These are phyloP conservation scores for Orbilia brochopaga DNA, from an alignment of 2,329 filamentous ascomycete species.

Conservation along the genomic window DNA sequence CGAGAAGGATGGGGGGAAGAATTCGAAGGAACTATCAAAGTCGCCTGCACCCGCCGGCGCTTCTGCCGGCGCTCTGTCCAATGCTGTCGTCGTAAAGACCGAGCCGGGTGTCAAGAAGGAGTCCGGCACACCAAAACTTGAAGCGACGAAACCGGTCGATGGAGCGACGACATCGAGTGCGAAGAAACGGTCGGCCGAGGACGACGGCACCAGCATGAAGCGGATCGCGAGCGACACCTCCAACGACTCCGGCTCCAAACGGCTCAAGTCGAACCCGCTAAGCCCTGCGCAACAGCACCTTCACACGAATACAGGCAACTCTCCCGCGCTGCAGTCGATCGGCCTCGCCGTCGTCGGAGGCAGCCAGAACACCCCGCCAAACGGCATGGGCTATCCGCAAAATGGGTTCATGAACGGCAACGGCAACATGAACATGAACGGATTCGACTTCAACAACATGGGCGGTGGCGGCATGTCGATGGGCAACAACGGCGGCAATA, in stretches of 20 bases:
- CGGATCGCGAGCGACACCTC: conserved; percentile 52
- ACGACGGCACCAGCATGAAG: conserved; percentile 63
- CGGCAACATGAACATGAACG: conserved; percentile 50
- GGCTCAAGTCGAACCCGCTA: conserved; percentile 55
- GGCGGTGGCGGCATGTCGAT: conserved; percentile 52
- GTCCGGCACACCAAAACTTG: conserved; percentile 53
- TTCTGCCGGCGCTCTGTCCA: background rate
- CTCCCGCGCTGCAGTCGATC: conserved; percentile 48
- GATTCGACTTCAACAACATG: conserved; percentile 50
- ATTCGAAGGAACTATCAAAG: conserved; percentile 56
- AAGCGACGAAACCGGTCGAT: conserved; percentile 53
- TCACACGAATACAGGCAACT: conserved; percentile 44
- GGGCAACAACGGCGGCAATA: conserved; percentile 31
- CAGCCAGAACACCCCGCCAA: conserved; percentile 33
- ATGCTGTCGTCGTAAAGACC: conserved; percentile 26
- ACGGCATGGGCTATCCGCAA: conserved; percentile 55
- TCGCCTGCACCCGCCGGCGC: conserved; percentile 51
- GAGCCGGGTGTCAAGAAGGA: conserved; percentile 45
- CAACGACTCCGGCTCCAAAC: conserved; percentile 52
- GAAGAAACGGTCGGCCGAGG: conserved; percentile 84
- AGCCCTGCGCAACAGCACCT: conserved; percentile 57
- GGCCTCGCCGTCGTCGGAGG: conserved; percentile 29
- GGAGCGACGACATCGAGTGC: conserved; percentile 56
- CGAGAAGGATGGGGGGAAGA: conserved; percentile 56
- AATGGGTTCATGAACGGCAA: conserved; percentile 34